Evolutionary conservation across 257 asterid species (phyloP), one percentile per base, ranked within the genome.

Genomic region (Rhazya stricta): DNA sequence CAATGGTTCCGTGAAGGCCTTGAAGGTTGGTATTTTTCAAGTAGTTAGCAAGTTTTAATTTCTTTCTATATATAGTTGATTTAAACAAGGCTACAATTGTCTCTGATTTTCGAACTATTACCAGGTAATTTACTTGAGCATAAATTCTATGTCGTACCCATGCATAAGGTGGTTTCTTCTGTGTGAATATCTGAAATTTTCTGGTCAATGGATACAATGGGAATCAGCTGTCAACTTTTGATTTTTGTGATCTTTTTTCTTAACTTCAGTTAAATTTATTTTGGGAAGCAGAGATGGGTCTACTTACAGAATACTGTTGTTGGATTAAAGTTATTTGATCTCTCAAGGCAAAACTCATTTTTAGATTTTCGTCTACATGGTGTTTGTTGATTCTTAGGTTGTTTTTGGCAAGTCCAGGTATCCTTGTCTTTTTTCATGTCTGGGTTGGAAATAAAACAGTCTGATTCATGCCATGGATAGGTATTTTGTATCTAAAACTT

Each of bases 1-100:
- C 94, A 95, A 63, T 95, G 98, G 99, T 95, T 91, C 86, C 96
- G 90, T 63, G 99, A 95, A 89, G 99, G 99, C 74, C 96, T 92
- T 78, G 96, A 97, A 2, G 99, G 99, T 94, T 82, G 82, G 69
- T 45, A 9, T 39, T 29, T 74, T 46, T 62, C 27, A 39, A 63
- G 30, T 54, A 37, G 46, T 36, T 65, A 27, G 11, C 3, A 19
- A 19, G 18, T 36, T 42, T 21, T 30, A 1, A 4, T 32, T 15
- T 60, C 67, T 65, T 30, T 63, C 13, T 34, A 0, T 62, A 36
- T 8, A 16, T 63, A n/a, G 25, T 5, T 15, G 13, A 37, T 63
- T 63, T 18, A 63, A 34, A 32, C 1, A 18, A 36, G 21, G 45
- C 37, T 4, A 8, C 13, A 1, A 37, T 34, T 34, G 67, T 63